Percentiles rank a stretch among this genome's conserved stretches.
Evolutionary conservation across 257 asterid species (phyloP).

Genomic region (Capsicum chinense): DNA sequence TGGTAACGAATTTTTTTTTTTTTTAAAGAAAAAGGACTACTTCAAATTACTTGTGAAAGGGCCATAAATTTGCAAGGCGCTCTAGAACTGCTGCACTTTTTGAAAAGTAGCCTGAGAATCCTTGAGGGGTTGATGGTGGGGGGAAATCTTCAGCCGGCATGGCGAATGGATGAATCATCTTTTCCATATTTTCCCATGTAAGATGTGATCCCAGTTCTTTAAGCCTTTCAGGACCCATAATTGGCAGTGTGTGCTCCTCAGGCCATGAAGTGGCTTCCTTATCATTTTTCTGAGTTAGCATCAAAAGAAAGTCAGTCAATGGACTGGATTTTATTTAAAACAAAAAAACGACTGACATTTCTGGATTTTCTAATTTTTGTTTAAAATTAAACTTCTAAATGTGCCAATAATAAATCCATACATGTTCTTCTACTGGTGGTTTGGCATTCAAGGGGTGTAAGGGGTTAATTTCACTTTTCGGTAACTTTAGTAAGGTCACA

Average conservation of each 20-base stretch:
- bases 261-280: slow-evolving; percentile 65
- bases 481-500: not conserved
- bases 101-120: slow-evolving; percentile 89
- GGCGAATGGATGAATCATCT: slow-evolving; percentile 76
- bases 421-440: not conserved
- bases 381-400: not conserved
- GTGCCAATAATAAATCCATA: not conserved
- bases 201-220: slow-evolving; percentile 76
- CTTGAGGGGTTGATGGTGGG: slow-evolving; percentile 84
- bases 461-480: not conserved
- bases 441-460: no score
- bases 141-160: slow-evolving; percentile 98
- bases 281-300: slow-evolving; percentile 58
- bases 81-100: slow-evolving; percentile 86
- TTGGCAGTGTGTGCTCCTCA: slow-evolving; percentile 86
- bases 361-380: not conserved
- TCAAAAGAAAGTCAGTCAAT: slow-evolving; percentile 13
- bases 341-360: no score
- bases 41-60: slow-evolving; percentile 72
- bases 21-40: slow-evolving; percentile 24
- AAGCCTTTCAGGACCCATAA: slow-evolving; percentile 90
- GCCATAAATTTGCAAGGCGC: slow-evolving; percentile 90
- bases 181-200: slow-evolving; percentile 83
- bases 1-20: no score
- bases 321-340: not conserved